Evolutionary conservation across 2,329 filamentous ascomycete species (phyloP).

Genomic region (Paraphoma sp.): DNA sequence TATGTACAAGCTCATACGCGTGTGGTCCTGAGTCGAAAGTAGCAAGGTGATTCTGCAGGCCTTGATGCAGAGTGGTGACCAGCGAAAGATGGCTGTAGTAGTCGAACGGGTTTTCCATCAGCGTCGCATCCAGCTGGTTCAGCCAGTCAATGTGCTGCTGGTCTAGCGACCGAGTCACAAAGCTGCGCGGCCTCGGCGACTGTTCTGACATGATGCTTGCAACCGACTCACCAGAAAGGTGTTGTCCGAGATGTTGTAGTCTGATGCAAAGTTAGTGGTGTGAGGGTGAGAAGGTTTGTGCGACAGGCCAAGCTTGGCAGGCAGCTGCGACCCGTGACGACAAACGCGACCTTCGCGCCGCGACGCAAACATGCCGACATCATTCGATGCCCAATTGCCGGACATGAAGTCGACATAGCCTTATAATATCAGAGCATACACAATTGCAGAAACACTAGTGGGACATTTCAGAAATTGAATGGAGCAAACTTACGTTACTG

Average conservation of each 20-base stretch:
- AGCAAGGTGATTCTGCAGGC: slow-evolving; percentile 51
- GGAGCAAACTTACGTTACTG: slow-evolving; percentile 42
- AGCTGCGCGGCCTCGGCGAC: slow-evolving; percentile 52
- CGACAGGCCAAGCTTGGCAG: slow-evolving; percentile 18
- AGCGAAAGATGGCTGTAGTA: slow-evolving; percentile 57
- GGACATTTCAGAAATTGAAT: not conserved
- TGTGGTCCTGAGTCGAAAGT: slow-evolving; percentile 45
- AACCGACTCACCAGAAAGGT: slow-evolving; percentile 52
- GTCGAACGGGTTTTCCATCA: slow-evolving; percentile 57
- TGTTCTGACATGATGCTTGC: slow-evolving; percentile 57
- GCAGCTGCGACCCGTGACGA: slow-evolving; percentile 27
- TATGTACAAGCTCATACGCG: slow-evolving; percentile 53
- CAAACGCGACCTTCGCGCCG: slow-evolving; percentile 17
- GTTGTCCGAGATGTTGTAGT: slow-evolving; percentile 42
- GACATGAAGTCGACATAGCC: too few species aligned
- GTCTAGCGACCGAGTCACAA: slow-evolving; percentile 52
- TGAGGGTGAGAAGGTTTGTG: slow-evolving; percentile 10
- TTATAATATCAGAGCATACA: too few species aligned
- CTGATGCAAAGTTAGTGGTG: slow-evolving; percentile 15
- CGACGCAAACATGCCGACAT: not conserved
- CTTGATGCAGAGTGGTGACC: slow-evolving; percentile 57
- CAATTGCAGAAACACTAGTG: too few species aligned
- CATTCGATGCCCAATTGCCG: not conserved
- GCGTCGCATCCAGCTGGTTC: slow-evolving; percentile 51
- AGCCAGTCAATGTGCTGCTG: slow-evolving; percentile 52